Conservation (phyloP, 176 grass and related monocot genomes). For the Pontederia crassipes region DNA sequence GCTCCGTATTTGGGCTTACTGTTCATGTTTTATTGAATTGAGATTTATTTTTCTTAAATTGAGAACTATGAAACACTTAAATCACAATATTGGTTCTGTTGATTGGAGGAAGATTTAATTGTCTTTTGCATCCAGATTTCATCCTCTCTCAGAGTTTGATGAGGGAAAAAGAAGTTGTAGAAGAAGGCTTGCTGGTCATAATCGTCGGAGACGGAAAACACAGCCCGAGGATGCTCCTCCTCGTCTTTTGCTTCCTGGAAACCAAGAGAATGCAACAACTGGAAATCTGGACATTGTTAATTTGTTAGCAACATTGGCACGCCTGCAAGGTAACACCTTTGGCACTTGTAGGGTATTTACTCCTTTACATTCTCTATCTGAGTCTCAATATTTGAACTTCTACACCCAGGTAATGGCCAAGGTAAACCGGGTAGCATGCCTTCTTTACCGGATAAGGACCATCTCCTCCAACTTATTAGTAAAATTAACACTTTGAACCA, state of each 20-base stretch:
- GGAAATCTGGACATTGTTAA: conserved; percentile 78
- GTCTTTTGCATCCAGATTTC: too few species aligned
- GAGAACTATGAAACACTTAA: too few species aligned
- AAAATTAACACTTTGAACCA: conserved; percentile 71
- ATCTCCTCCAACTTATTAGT: conserved; percentile 66
- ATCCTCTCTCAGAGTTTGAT: conserved; percentile 45
- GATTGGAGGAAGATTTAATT: too few species aligned
- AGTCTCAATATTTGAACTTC: conserved; percentile 1
- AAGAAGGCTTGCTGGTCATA: conserved; percentile 83
- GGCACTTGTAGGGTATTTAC: background rate
- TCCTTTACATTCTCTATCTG: background rate
- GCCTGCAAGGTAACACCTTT: conserved; percentile 53
- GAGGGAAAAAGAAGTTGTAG: conserved; percentile 98
- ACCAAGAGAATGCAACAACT: conserved; percentile 61
- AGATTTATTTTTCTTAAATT: too few species aligned
- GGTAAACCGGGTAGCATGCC: conserved; percentile 41
- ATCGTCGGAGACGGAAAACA: conserved; percentile 85
- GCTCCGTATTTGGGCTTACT: too few species aligned
- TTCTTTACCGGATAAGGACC: conserved; percentile 56
- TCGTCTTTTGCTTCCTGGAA: conserved; percentile 59
- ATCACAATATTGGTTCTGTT: too few species aligned
- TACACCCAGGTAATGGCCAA: conserved; percentile 37
- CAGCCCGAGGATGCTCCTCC: conserved; percentile 78
- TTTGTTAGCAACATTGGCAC: conserved; percentile 65
- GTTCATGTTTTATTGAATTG: too few species aligned